phyloP scores from a whole-genome alignment of 768 basidiomycete genomes.

The Chiua virens region DNA sequence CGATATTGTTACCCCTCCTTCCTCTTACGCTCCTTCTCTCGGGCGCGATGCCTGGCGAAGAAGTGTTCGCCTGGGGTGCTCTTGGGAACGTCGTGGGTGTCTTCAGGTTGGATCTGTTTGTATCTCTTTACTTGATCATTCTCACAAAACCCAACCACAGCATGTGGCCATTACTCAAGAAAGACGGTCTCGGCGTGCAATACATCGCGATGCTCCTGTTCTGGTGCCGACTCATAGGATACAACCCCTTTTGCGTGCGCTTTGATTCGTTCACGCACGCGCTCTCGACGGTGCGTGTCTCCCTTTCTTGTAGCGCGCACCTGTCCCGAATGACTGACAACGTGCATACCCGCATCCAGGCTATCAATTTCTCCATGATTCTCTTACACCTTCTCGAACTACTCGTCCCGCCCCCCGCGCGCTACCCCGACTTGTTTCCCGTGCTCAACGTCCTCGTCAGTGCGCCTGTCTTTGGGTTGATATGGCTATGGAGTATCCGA shows the following conservation, averaged over 20 bases:
- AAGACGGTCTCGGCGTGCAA: slow-evolving; percentile 74
- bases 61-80: slow-evolving; percentile 31
- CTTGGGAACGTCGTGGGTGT: slow-evolving; percentile 77
- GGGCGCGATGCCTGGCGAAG: slow-evolving; percentile 31
- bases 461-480: slow-evolving; percentile 74
- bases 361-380: slow-evolving; percentile 54
- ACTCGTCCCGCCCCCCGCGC: slow-evolving; percentile 59
- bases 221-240: slow-evolving; percentile 85
- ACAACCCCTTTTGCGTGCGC: slow-evolving; percentile 58
- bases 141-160: slow-evolving; percentile 39
- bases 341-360: slow-evolving; percentile 29
- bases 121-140: not conserved
- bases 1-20: slow-evolving; percentile 80
- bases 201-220: slow-evolving; percentile 65
- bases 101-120: slow-evolving; percentile 65
- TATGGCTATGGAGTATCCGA: slow-evolving; percentile 91
- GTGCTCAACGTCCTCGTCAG: slow-evolving; percentile 84
- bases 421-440: slow-evolving; percentile 82
- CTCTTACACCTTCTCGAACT: slow-evolving; percentile 66
- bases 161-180: slow-evolving; percentile 88
- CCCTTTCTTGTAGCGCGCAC: not conserved
- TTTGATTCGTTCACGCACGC: slow-evolving; percentile 49
- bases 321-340: slow-evolving; percentile 1
- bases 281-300: slow-evolving; percentile 48
- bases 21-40: slow-evolving; percentile 80